These are phyloP conservation scores for Acacia crassicarpa DNA, from an alignment of 306 rosid species.

Conservation along the genomic window DNA sequence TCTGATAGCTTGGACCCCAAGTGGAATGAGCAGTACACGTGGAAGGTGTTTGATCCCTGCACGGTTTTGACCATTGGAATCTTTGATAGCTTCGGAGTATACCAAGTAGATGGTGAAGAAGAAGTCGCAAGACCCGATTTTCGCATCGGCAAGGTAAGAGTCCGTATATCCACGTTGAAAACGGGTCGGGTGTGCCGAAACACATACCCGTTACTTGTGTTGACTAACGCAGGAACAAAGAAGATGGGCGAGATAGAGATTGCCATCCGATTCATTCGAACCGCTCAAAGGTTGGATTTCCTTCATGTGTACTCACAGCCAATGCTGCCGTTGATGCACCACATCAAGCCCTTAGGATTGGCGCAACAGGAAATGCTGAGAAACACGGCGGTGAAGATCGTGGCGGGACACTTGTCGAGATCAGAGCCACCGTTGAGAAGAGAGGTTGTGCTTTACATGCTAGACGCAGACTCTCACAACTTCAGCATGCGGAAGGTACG, in stretches of 20 bases:
- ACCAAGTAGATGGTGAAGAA: constrained; percentile 21
- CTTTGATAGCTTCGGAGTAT: constrained; percentile 53
- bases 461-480: constrained; percentile 68
- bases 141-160: constrained; percentile 66
- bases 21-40: constrained; percentile 95
- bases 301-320: constrained; percentile 77
- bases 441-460: constrained; percentile 66
- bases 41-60: constrained; percentile 88
- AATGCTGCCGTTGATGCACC: constrained; percentile 84
- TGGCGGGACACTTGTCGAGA: constrained; percentile 62
- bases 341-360: constrained; percentile 66
- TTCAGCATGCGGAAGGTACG: constrained; percentile 84
- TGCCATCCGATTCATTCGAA: constrained; percentile 59
- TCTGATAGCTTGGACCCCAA: constrained; percentile 73
- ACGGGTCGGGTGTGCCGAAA: constrained; percentile 62
- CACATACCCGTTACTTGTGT: constrained; percentile 57
- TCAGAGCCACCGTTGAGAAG: constrained; percentile 76
- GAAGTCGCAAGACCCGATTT: constrained; percentile 48
- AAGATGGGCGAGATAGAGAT: constrained; percentile 86
- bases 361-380: constrained; percentile 71
- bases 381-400: constrained; percentile 58
- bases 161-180: constrained; percentile 70
- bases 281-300: constrained; percentile 58
- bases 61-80: constrained; percentile 78
- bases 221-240: constrained; percentile 52